These are phyloP conservation scores for Gentiana straminea DNA, from an alignment of 257 asterid genomes.

Conservation along the genomic window DNA sequence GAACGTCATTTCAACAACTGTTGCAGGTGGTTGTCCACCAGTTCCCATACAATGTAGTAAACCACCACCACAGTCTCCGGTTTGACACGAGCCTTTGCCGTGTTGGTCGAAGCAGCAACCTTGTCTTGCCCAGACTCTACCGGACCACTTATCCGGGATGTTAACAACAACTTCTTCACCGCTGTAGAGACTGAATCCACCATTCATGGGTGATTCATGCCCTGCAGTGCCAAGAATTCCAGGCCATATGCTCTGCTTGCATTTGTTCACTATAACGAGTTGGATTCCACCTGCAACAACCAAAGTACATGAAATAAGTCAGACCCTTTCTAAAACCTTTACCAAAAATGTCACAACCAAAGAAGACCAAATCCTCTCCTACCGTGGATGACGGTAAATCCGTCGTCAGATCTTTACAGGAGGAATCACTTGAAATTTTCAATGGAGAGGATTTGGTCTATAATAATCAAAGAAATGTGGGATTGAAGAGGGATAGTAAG, in stretches of 20 bases:
- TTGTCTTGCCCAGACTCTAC: slow-evolving; percentile 68
- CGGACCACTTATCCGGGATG: slow-evolving; percentile 66
- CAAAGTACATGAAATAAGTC: slow-evolving; percentile 6
- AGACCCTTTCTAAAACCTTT: background rate
- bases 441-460: no score
- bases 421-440: no score
- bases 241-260: slow-evolving; percentile 65
- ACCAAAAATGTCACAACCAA: background rate
- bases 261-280: slow-evolving; percentile 50
- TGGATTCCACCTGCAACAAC: slow-evolving; percentile 53
- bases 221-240: slow-evolving; percentile 62
- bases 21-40: slow-evolving; percentile 64
- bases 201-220: slow-evolving; percentile 33
- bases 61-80: slow-evolving; percentile 77
- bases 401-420: no score
- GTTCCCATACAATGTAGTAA: slow-evolving; percentile 39
- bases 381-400: no score
- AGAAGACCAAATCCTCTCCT: background rate
- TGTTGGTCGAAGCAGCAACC: slow-evolving; percentile 53
- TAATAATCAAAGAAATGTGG: background rate
- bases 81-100: slow-evolving; percentile 54
- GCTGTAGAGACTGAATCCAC: slow-evolving; percentile 47
- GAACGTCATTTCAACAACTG: slow-evolving; percentile 65
- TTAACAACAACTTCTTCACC: slow-evolving; percentile 35
- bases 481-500: background rate